Evolutionary conservation across 257 asterid genomes (phyloP).

Genomic region (Nemophila menziesii): DNA sequence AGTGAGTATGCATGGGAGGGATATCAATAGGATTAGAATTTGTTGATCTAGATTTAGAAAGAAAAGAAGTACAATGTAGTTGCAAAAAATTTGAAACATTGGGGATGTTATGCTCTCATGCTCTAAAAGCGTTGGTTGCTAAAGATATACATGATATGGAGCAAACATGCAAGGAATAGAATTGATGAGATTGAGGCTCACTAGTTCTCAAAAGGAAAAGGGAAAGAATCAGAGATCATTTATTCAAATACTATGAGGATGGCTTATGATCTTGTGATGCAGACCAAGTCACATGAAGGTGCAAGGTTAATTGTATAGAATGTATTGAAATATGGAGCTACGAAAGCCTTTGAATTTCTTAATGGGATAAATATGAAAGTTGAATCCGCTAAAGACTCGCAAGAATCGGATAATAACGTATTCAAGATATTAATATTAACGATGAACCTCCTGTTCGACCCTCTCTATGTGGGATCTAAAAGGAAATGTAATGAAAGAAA

Average conservation of each 20-base stretch:
- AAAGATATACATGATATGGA: no score
- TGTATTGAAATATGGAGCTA: not conserved
- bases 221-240: no score
- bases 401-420: not conserved
- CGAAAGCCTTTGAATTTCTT: not conserved
- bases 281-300: constrained; percentile 6
- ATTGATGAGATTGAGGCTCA: no score
- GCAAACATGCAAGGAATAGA: no score
- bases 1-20: no score
- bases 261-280: constrained; percentile 3
- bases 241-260: no score
- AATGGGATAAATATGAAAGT: not conserved
- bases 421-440: no score
- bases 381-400: no score
- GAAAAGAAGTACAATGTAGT: not conserved
- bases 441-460: not conserved
- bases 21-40: not conserved
- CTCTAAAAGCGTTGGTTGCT: no score
- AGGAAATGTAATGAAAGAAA: not conserved
- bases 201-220: no score
- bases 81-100: constrained; percentile 5
- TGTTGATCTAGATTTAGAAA: constrained; percentile 1
- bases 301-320: constrained; percentile 4
- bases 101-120: no score
- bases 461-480: not conserved